These are phyloP conservation scores for Chalciporus chontae DNA, from an alignment of 768 basidiomycete species.

Conservation along the genomic window DNA sequence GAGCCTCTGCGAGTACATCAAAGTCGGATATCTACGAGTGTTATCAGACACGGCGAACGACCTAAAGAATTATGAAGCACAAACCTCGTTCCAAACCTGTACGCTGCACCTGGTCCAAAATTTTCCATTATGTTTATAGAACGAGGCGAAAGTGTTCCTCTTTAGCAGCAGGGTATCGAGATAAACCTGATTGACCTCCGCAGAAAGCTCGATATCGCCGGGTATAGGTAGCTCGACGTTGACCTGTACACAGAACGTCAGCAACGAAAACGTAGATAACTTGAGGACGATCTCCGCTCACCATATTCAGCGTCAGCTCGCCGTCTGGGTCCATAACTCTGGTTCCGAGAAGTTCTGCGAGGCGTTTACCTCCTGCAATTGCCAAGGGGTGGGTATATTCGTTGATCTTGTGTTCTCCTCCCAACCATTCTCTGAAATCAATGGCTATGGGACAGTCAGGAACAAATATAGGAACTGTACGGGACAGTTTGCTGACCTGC, in stretches of 20 bases:
- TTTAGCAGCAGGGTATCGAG: constrained; percentile 17
- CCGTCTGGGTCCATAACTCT: constrained; percentile 55
- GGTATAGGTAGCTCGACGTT: constrained; percentile 40
- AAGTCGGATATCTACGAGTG: constrained; percentile 25
- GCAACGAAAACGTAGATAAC: too few relatives aligned
- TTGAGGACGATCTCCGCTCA: too few relatives aligned
- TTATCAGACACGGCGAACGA: too few relatives aligned
- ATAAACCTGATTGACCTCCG: constrained; percentile 14
- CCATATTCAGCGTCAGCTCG: constrained; percentile 71
- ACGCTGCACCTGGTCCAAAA: constrained; percentile 33
- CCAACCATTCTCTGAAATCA: constrained; percentile 68
- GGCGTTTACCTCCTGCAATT: constrained; percentile 54
- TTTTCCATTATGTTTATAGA: constrained; percentile 26
- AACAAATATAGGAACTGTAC: not conserved
- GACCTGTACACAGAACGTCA: constrained; percentile 18
- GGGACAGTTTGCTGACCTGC: constrained; percentile 38
- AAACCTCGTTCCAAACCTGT: constrained; percentile 33
- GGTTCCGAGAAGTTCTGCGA: constrained; percentile 63
- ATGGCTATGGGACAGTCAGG: constrained; percentile 44
- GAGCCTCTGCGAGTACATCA: constrained; percentile 25
- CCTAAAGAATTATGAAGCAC: not conserved
- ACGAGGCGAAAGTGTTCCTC: constrained; percentile 14
- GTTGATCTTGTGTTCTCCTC: constrained; percentile 72
- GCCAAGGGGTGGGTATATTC: constrained; percentile 70
- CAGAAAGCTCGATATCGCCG: constrained; percentile 19